A percentile compares a stretch with the other conserved stretches of the same genome.
These are phyloP conservation scores for Remersonia thermophila DNA, from an alignment of 2,329 filamentous ascomycete genomes.

Conservation along the genomic window DNA sequence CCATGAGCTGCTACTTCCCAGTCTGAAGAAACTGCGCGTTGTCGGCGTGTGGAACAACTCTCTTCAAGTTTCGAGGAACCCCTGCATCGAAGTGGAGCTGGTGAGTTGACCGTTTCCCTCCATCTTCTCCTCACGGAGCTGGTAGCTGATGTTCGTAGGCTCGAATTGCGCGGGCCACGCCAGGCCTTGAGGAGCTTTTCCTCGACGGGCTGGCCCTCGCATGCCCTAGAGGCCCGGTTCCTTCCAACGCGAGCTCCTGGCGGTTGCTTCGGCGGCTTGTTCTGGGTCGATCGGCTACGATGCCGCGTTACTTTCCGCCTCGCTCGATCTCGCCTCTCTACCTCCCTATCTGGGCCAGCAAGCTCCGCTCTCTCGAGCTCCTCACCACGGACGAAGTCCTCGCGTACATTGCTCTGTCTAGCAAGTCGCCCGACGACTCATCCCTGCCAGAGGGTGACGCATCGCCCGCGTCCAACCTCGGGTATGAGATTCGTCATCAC, in stretches of 20 bases:
- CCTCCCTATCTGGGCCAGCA: slow-evolving; percentile 5
- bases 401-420: slow-evolving; percentile 5
- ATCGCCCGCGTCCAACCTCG: too few relatives aligned
- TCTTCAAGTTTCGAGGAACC: too few relatives aligned
- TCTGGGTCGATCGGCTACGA: slow-evolving; percentile 3
- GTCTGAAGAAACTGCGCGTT: slow-evolving; percentile 5
- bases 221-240: not conserved
- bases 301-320: not conserved
- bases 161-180: too few relatives aligned
- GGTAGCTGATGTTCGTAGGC: too few relatives aligned
- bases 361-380: slow-evolving; percentile 8
- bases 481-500: too few relatives aligned
- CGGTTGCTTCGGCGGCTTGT: slow-evolving; percentile 4
- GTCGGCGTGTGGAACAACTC: too few relatives aligned
- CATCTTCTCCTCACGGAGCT: too few relatives aligned
- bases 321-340: not conserved
- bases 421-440: too few relatives aligned
- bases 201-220: slow-evolving; percentile 3
- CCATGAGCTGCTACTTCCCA: not conserved
- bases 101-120: too few relatives aligned
- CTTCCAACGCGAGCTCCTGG: slow-evolving; percentile 4
- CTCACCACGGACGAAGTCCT: not conserved
- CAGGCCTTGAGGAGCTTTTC: slow-evolving; percentile 10
- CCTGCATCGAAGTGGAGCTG: too few relatives aligned
- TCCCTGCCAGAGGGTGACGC: too few relatives aligned